Evolutionary conservation across 163 green algal species (phyloP), one percentile per base, ranked within the genome.

Genomic region (Dunaliella salina): DNA sequence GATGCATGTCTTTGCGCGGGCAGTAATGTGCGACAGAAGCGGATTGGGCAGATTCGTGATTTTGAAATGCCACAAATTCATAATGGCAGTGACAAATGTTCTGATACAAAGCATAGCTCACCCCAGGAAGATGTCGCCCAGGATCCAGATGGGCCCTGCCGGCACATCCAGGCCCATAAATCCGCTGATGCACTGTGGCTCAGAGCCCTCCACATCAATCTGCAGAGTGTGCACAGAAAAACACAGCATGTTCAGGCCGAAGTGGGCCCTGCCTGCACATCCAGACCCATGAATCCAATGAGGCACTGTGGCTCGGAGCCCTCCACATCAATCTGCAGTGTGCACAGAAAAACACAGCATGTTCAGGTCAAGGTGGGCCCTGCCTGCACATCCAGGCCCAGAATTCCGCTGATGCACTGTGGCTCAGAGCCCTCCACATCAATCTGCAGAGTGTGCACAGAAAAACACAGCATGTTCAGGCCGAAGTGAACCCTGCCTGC

Each of bases 371-470:
- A 84, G 24, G 71, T 26, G 17, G 80, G 80, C 34, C 80, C 82
- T 26, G 57, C 25, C 50, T 63, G 67, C 33, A 86, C 33, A 34
- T 95, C 92, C 34, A 97, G 84, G 15, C 95, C 96, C 92, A 99
- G 97, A 94, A 99, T 99, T 11, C 97, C 97, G 85, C 92, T 97
- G 46, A 99, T 93, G 92, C 97, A 99, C 92, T 82, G 26, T 22
- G 82, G 50, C 20, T 85, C 59, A 24, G 82, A 80, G 50, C 63
- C 59, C 71, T 83, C 26, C 15, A 59, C 18, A 26, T 50, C 33
- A 83, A 30, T 50, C 30, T 83, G 24, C 80, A 83, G 8, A 22
- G 17, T 20, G 80, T 35, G 57, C 40, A 84, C 32, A 45, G 8
- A 50, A 11, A 46, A 83, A 33, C 12, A 12, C 32, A 33, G 8